Evolutionary conservation across 129 eudicot species (phyloP), one percentile per base, ranked within the genome.

Genomic region (Flaveria robusta): DNA sequence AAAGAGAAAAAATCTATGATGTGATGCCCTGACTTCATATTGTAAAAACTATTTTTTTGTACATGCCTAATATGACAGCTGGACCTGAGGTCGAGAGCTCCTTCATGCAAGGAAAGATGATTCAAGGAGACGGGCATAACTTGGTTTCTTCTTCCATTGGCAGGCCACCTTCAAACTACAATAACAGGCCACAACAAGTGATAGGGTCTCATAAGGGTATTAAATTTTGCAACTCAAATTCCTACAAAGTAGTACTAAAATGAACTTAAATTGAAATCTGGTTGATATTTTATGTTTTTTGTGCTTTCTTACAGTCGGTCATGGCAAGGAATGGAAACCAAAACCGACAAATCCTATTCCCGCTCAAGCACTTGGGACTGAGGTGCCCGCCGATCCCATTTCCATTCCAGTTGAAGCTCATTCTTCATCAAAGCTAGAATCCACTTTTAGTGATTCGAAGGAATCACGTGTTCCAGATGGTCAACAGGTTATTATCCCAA

Each of bases 301-400:
- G 62, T 0, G 75, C 66, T 74, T 80, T 70, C 11, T 58, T 66
- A 58, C 74, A 87, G 92, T 71, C 18, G 96, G 82, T 55, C 86
- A 88, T 74, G 80, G 74, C 20, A 92, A 86, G 80, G 98, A 93
- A 71, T 90, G 98, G 97, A 93, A 90, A 82, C 97, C 96, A 56
- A 93, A 93, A 79, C 77, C 87, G 26, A 72, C 82, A 66, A 86
- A 54, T 75, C 27, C 85, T 29, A 63, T 42, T 83, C 72, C 75
- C 70, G 70, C 83, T 85, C 90, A 84, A 54, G 89, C 72, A 50
- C 78, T 86, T 39, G 81, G 41, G 31, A 37, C 70, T 34, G 96
- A 85, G 84, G 84, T 65, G 65, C 82, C 88, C 45, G 45, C 79
- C 2, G 37, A 62, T 63, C 56, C 80, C 46, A 76, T 43, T 72